Conservation (phyloP, 352 stramenopile genomes). For the Albugo candida region DNA sequence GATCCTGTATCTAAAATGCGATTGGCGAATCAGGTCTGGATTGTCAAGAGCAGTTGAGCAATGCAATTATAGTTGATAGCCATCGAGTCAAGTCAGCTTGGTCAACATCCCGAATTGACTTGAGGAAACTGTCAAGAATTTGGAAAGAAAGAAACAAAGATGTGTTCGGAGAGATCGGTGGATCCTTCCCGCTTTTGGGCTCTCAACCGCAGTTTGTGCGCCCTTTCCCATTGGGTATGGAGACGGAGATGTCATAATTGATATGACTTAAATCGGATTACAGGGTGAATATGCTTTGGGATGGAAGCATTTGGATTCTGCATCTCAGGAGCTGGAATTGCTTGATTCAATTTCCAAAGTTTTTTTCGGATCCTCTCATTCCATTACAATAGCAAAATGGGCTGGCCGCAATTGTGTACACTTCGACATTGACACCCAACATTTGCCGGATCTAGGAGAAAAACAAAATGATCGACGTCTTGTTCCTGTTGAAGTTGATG, state of each 20-base stretch:
- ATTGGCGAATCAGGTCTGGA: slow-evolving; percentile 66
- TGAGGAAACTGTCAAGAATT: slow-evolving; percentile 53
- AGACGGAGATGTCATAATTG: slow-evolving; percentile 73
- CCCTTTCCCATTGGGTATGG: slow-evolving; percentile 57
- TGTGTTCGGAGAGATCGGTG: slow-evolving; percentile 8
- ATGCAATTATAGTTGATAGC: slow-evolving; percentile 39
- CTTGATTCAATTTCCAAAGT: slow-evolving; percentile 80
- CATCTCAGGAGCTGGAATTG: slow-evolving; percentile 66
- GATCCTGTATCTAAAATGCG: slow-evolving; percentile 54
- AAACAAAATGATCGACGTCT: slow-evolving; percentile 94
- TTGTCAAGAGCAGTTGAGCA: slow-evolving; percentile 66
- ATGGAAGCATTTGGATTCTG: slow-evolving; percentile 72
- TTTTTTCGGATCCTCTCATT: slow-evolving; percentile 75
- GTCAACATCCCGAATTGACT: slow-evolving; percentile 47
- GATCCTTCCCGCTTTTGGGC: slow-evolving; percentile 53
- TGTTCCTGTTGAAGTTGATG: slow-evolving; percentile 87
- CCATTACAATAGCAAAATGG: slow-evolving; percentile 80
- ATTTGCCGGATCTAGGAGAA: slow-evolving; percentile 95
- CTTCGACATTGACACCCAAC: slow-evolving; percentile 86
- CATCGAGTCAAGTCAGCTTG: slow-evolving; percentile 45
- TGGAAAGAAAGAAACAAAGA: slow-evolving; percentile 22
- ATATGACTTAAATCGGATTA: slow-evolving; percentile 87
- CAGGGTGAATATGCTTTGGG: slow-evolving; percentile 78
- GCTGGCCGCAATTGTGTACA: slow-evolving; percentile 77
- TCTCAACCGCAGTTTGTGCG: slow-evolving; percentile 82